Percentiles rank a stretch among this genome's conserved stretches.
These are phyloP conservation scores for Cicer chorassanicum DNA, from an alignment of 306 rosid genomes.

Conservation along the genomic window DNA sequence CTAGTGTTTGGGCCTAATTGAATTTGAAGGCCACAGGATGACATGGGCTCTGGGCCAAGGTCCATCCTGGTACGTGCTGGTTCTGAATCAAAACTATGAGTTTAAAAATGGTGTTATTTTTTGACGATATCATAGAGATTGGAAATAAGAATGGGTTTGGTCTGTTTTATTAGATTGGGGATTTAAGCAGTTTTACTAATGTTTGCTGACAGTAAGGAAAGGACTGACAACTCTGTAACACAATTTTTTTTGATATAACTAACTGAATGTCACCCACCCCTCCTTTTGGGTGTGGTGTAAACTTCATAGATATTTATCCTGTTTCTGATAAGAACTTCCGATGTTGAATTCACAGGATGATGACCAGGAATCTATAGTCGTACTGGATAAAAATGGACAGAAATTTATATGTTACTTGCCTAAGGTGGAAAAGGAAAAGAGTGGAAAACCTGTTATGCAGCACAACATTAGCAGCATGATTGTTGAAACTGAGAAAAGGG, in stretches of 20 bases:
- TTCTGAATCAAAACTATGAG: slow-evolving; percentile 14
- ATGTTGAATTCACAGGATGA: slow-evolving; percentile 63
- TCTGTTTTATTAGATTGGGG: background rate
- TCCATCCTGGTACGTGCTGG: background rate
- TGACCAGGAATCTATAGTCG: slow-evolving; percentile 77
- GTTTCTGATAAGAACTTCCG: slow-evolving; percentile 6
- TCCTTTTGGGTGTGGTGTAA: slow-evolving; percentile 1
- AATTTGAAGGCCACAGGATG: too few species aligned
- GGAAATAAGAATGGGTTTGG: slow-evolving; percentile 23
- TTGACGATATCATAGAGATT: slow-evolving; percentile 4
- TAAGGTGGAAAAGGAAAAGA: slow-evolving; percentile 79
- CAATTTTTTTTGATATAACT: slow-evolving; percentile 17
- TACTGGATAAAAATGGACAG: slow-evolving; percentile 79
- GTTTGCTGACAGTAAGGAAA: background rate
- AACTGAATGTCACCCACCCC: background rate
- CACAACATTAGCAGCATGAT: slow-evolving; percentile 83
- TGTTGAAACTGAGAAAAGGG: slow-evolving; percentile 77
- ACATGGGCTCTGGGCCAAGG: too few species aligned
- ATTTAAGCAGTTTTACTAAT: slow-evolving; percentile 12
- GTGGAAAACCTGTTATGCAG: slow-evolving; percentile 64
- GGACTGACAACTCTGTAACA: background rate
- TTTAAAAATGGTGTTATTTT: background rate
- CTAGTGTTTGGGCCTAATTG: too few species aligned
- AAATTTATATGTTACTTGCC: slow-evolving; percentile 84
- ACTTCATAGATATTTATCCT: background rate